Evolutionary conservation across 768 basidiomycete genomes (phyloP), one percentile per base, ranked within the genome.

Genomic region (Termitomyces bulborhizus): DNA sequence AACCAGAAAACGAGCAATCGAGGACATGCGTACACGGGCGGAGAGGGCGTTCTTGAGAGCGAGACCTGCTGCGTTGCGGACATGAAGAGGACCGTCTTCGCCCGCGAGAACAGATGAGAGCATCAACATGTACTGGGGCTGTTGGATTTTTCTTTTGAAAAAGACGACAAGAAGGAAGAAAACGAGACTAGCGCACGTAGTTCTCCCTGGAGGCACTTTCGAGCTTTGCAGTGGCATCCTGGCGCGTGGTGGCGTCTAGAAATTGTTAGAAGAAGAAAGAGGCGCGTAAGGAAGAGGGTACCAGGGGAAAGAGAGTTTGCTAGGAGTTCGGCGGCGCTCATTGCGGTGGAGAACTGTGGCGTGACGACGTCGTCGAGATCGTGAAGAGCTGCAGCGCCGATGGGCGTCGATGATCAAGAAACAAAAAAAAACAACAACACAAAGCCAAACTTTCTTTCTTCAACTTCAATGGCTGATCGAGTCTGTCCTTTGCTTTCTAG

Each of bases 31-130:
- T 76, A 98, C 96, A 65, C 92, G 79, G 57, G 95, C 93, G 34
- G 87, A 82, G 56, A 99, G 73, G 57, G 93, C 83, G 71, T 99
- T 99, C 82, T 98, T 99, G 71, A 99, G 77, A 18, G 96, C 95
- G 50, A 99, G 79, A 68, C 93, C 94, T 24, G 97, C 95, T n/a
- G 96, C 94, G 66, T 91, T 96, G 62, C 97, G 81, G 51, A 95
- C 82, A 68, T 93, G 86, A 34, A 85, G 65, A 13, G 80, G 76
- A 6, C 80, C 80, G 43, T 60, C 73, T 68, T 94, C 92, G 62
- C 93, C 87, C 29, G 85, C 83, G 46, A 99, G 82, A 60, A 93
- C 91, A 16, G 82, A 73, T 16, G 90, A 87, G 59, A 99, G 85
- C 80, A 91, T 93, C 67, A 86, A 68, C 84, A 98, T 88, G 76